Percentiles rank a stretch among this genome's conserved stretches.
phyloP scores from a whole-genome alignment of 331 rosid species.

The Arachis monticola region DNA sequence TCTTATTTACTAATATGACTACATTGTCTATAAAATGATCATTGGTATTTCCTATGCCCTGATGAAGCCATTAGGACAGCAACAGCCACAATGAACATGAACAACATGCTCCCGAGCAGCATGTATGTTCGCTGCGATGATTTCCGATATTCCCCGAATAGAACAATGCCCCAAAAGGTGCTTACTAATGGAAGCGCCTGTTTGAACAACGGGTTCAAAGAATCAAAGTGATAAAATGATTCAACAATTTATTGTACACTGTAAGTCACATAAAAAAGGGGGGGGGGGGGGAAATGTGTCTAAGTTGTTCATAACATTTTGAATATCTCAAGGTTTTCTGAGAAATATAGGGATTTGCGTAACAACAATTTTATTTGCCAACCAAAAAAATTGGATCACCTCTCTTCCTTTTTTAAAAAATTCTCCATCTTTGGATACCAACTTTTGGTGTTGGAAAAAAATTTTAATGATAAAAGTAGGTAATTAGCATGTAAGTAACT shows the following conservation, averaged over 20 bases:
- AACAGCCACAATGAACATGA: slow-evolving; percentile 84
- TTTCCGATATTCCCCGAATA: slow-evolving; percentile 85
- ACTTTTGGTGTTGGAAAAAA: too few relatives aligned
- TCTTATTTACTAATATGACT: not conserved
- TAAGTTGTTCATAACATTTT: not conserved
- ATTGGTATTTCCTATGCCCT: slow-evolving; percentile 57
- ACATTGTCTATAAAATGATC: slow-evolving; percentile 8
- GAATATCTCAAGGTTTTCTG: not conserved
- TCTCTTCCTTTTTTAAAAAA: too few relatives aligned
- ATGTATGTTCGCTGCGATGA: slow-evolving; percentile 73
- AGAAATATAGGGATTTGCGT: too few relatives aligned
- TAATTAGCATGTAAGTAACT: too few relatives aligned
- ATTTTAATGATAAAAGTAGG: too few relatives aligned
- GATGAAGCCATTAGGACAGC: slow-evolving; percentile 84
- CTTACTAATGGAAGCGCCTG: slow-evolving; percentile 97
- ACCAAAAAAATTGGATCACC: too few relatives aligned
- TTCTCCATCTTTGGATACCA: too few relatives aligned
- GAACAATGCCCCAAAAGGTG: slow-evolving; percentile 86
- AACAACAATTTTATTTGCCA: not conserved
- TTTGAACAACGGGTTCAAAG: slow-evolving; percentile 17
- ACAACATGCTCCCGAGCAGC: slow-evolving; percentile 70
- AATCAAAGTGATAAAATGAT: slow-evolving; percentile 20
- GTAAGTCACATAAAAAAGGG: not conserved
- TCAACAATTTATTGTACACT: slow-evolving; percentile 3
- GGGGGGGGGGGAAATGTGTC: not conserved